A percentile compares a stretch with the other conserved stretches of the same genome.
Evolutionary conservation across 352 stramenopile genomes (phyloP).

Genomic region (Phytophthora vignae): DNA sequence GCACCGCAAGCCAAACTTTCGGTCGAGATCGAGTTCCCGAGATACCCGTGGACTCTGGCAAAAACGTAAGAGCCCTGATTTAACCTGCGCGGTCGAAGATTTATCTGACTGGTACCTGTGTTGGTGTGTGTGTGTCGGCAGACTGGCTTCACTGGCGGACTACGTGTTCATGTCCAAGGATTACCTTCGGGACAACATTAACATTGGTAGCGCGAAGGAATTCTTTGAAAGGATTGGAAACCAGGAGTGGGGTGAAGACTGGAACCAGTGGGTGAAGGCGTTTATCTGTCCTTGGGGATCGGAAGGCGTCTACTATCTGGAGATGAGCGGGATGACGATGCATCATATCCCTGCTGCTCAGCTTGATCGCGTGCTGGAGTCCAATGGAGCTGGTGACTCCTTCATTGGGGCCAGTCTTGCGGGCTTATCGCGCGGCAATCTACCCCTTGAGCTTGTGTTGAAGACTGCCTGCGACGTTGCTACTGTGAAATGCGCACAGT

Average conservation of each 20-base stretch:
- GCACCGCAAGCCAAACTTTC: conserved; percentile 44
- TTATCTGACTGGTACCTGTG: neutral
- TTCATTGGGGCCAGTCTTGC: conserved; percentile 77
- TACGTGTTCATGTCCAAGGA: conserved; percentile 81
- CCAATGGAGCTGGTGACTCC: conserved; percentile 76
- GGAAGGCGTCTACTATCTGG: conserved; percentile 67
- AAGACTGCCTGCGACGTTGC: conserved; percentile 59
- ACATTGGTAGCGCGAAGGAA: conserved; percentile 37
- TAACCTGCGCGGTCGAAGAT: neutral
- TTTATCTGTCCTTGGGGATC: conserved; percentile 76
- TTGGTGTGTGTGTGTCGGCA: conserved; percentile 27
- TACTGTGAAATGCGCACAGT: conserved; percentile 65
- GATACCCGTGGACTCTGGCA: conserved; percentile 66
- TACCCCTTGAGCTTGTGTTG: conserved; percentile 46
- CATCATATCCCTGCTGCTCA: conserved; percentile 49
- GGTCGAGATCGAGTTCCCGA: conserved; percentile 73
- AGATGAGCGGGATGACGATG: conserved; percentile 23
- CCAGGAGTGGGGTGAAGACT: conserved; percentile 34
- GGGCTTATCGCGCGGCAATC: conserved; percentile 37
- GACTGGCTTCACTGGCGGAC: conserved; percentile 50
- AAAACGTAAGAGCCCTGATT: conserved; percentile 49
- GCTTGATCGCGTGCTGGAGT: conserved; percentile 60
- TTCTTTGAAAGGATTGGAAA: conserved; percentile 51
- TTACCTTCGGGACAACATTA: conserved; percentile 70
- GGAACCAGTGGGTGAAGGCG: conserved; percentile 40